A percentile compares a stretch with the other conserved stretches of the same genome.
Conservation (phyloP, 192 early-diverging fungal genomes). For the Entomortierella lignicola region DNA sequence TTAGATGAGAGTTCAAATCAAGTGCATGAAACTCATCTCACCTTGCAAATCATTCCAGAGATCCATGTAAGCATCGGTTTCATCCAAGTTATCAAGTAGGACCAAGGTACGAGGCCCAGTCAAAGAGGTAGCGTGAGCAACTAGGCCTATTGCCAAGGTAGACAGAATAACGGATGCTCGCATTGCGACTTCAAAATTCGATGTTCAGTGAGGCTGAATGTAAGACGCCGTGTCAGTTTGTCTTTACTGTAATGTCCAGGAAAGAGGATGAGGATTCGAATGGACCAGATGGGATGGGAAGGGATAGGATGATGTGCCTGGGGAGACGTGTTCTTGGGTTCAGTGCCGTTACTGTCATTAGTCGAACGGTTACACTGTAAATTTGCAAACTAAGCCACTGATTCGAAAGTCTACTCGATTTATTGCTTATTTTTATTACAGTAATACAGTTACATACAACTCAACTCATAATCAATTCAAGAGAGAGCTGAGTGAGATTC, state of each 20-base stretch:
- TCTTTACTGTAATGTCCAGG: neutral
- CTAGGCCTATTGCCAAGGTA: conserved; percentile 41
- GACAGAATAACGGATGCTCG: conserved; percentile 38
- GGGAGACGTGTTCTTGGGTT: neutral
- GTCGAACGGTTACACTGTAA: too few relatives aligned
- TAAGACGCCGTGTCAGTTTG: neutral
- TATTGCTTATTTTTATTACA: conserved; percentile 1
- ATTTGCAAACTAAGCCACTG: too few relatives aligned
- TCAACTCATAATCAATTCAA: conserved; percentile 14
- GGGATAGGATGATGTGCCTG: conserved; percentile 12
- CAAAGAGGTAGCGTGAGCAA: conserved; percentile 67
- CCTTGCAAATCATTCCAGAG: conserved; percentile 71
- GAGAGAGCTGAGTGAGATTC: conserved; percentile 38
- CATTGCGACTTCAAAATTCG: conserved; percentile 13
- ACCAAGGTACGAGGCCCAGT: conserved; percentile 76
- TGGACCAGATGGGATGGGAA: neutral
- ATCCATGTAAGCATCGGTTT: conserved; percentile 59
- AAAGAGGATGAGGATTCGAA: neutral
- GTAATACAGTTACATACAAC: too few relatives aligned
- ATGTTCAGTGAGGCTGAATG: neutral
- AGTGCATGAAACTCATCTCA: conserved; percentile 15
- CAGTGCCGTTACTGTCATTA: neutral
- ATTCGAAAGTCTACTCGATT: too few relatives aligned
- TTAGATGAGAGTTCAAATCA: neutral
- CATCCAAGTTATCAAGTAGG: conserved; percentile 67